Base-by-base conservation (phyloP, 768 basidiomycete genomes). In the Hypsizygus marmoreus region DNA sequence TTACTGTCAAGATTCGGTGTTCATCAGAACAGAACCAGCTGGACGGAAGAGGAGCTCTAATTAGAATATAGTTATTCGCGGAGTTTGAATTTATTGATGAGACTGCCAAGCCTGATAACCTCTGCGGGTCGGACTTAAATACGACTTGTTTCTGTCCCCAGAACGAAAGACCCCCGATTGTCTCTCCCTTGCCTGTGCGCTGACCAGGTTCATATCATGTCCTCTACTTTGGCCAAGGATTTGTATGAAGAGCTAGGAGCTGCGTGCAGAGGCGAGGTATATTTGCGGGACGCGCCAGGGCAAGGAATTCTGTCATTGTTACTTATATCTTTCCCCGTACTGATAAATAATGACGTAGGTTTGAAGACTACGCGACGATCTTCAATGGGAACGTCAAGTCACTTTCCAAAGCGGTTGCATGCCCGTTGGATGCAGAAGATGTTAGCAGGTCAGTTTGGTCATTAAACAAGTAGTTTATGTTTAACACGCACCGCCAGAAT, bases 381-480 rank as follows among this genome's bases (percentile, higher is more conserved):
- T 92, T 91, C 74, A 92, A 92, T 53, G 90, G 88, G 4, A 87
- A 87, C 44, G 77, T 91, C 28, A 69, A 77, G 34, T 74, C 78
- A 22, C 53, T 64, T 1, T 77, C 89, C 8, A 71, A 79, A 52
- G 83, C 81, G 8, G 78, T 92, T 11, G 83, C 76, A 0, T 84
- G 82, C 43, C 91, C 93, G 1, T 60, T 84, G 23, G 86, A 91
- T 51, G 88, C 91, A 1, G 73, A 81, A 47, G 90, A 95, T 59
- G 83, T 95, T 35, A 90, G 86, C 77, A 77, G 77, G 86, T 91
- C 61, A 61, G 84, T 68, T n/a, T 43, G 12, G 30, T 17, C 28
- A 40, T 47, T 31, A 35, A 44, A 43, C 16, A 43, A 49, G 24
- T 25, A 28, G 22, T 33, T 31, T 14, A 14, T 19, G 6, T 25